Evolutionary conservation across 1,139 yeast species (phyloP).

Genomic region (Geotrichum europaeum): DNA sequence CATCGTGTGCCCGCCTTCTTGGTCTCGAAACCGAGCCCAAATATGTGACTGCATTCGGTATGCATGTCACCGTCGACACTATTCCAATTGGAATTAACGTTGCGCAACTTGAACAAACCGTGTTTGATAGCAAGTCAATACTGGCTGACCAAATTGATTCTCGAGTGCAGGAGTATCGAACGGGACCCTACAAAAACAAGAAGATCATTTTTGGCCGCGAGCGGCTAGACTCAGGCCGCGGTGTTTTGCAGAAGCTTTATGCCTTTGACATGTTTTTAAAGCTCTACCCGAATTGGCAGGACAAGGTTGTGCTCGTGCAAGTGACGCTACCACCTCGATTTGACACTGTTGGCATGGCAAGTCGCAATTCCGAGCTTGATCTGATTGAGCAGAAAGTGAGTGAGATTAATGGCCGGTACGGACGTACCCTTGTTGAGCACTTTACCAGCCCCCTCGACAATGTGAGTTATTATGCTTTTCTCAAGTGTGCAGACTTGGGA

Average conservation of each 20-base stretch:
- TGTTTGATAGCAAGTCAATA: conserved; percentile 24
- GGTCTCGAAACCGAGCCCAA: conserved; percentile 41
- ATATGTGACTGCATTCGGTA: conserved; percentile 67
- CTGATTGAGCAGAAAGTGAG: conserved; percentile 69
- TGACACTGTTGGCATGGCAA: conserved; percentile 29
- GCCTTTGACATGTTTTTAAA: conserved; percentile 85
- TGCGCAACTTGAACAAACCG: conserved; percentile 42
- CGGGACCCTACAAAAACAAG: conserved; percentile 57
- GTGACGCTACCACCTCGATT: conserved; percentile 74
- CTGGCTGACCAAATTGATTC: conserved; percentile 41
- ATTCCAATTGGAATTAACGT: conserved; percentile 85
- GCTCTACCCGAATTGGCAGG: conserved; percentile 88
- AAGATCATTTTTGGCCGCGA: conserved; percentile 92
- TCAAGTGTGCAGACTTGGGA: conserved; percentile 88
- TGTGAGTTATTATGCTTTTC: conserved; percentile 80
- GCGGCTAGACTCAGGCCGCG: conserved; percentile 86
- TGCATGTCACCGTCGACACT: conserved; percentile 62
- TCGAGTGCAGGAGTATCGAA: conserved; percentile 46
- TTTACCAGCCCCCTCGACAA: conserved; percentile 82
- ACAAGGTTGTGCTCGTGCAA: conserved; percentile 80
- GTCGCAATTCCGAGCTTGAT: conserved; percentile 22
- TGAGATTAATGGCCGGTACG: conserved; percentile 82
- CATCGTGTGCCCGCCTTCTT: conserved; percentile 50
- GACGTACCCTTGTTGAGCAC: conserved; percentile 69
- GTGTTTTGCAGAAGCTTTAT: conserved; percentile 90